Base-by-base conservation (phyloP, 768 basidiomycete genomes). In the Xerocomus potaroensis region DNA sequence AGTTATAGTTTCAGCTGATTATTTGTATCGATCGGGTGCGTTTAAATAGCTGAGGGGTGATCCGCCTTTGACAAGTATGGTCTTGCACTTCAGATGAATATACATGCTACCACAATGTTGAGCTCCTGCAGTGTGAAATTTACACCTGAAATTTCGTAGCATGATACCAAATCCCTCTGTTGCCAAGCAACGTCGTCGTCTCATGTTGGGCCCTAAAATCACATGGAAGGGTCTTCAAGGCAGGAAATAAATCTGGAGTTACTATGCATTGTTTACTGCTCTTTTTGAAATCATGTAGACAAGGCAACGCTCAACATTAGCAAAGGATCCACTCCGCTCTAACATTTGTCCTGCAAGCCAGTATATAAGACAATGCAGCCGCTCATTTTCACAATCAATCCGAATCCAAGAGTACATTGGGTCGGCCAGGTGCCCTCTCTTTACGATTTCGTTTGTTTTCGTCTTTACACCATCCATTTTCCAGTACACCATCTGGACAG, bases 221-320 rank as follows among this genome's bases (percentile, higher is more conserved):
- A 6, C 30, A 24, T 43, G 15, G 1, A 12, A 32, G 18, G 33
- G 30, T 32, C 19, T 50, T 43, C 27, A 21, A 11, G 44, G 26
- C 15, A 18, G 56, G 58, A 40, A 50, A 58, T 48, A 53, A 53
- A 62, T 62, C 56, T 51, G 61, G 59, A 23, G 3, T 14, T 49
- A 49, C 38, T 29, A 44, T 22, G 40, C 40, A 57, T 29, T 40
- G 29, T 29, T 6, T 31, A 32, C 33, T 24, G 4, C 18, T 16
- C 19, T 30, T 26, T 59, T 62, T 27, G 26, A 27, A 27, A 6
- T 62, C 24, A 33, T n/a, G n/a, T n/a, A n/a, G n/a, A n/a, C n/a
- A n/a, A n/a, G n/a, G n/a, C n/a, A n/a, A n/a, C n/a, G n/a, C n/a
- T n/a, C n/a, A n/a, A n/a, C n/a, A n/a, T n/a, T n/a, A n/a, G n/a